phyloP scores from a whole-genome alignment of 108 stramenopile genomes.

The Skeletonema grethae region DNA sequence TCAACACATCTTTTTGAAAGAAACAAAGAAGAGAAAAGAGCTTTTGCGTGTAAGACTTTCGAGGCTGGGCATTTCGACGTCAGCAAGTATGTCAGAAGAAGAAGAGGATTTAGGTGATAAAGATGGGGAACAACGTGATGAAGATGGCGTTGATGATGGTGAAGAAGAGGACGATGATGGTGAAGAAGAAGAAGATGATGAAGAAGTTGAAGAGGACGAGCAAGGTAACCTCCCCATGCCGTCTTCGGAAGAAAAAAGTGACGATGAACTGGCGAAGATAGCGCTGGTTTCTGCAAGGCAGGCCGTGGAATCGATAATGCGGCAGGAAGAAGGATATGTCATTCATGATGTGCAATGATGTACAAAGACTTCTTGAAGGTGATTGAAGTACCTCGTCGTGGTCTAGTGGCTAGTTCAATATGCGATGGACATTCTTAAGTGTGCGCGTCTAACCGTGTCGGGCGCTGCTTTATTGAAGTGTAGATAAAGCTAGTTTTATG shows the following conservation, averaged over 20 bases:
- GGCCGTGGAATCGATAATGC: background rate
- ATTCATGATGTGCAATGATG: background rate
- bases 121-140: background rate
- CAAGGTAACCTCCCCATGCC: background rate
- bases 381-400: background rate
- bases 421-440: background rate
- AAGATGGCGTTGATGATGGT: background rate
- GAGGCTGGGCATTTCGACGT: conserved; percentile 23
- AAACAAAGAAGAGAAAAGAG: conserved; percentile 38
- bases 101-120: background rate
- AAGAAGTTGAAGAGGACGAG: background rate
- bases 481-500: too few relatives aligned
- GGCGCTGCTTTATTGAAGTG: too few relatives aligned
- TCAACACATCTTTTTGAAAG: conserved; percentile 26
- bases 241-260: conserved; percentile 18
- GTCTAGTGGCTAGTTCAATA: background rate
- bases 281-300: conserved; percentile 39
- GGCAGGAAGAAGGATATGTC: background rate
- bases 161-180: background rate
- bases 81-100: conserved; percentile 22
- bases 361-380: background rate
- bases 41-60: conserved; percentile 13
- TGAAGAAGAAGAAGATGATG: background rate
- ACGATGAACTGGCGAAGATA: conserved; percentile 33
- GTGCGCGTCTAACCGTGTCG: background rate